phyloP scores from a whole-genome alignment of 2,329 filamentous ascomycete species.

The Monosporascus sp. region DNA sequence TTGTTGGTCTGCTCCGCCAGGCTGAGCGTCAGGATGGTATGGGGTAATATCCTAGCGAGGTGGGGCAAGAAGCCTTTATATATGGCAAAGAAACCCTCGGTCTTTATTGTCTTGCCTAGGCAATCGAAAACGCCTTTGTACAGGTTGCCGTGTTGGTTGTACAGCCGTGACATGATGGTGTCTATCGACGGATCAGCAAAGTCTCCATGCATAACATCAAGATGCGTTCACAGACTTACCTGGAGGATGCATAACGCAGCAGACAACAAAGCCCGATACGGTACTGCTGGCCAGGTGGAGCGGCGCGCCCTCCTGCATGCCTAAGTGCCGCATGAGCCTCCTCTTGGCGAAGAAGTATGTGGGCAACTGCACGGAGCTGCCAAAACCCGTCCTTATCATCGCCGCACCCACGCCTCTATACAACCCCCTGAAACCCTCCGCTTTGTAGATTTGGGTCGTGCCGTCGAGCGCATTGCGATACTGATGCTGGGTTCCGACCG shows the following conservation, averaged over 20 bases:
- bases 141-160: constrained; percentile 98
- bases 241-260: constrained; percentile 96
- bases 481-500: constrained; percentile 93
- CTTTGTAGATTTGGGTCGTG: constrained; percentile 68
- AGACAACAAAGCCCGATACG: constrained; percentile 90
- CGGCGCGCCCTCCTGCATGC: constrained; percentile 84
- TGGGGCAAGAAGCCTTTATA: constrained; percentile 98
- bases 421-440: constrained; percentile 74
- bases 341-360: constrained; percentile 98
- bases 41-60: constrained; percentile 86
- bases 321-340: constrained; percentile 72
- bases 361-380: constrained; percentile 90
- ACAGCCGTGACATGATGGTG: constrained; percentile 97
- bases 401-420: constrained; percentile 90
- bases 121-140: constrained; percentile 93
- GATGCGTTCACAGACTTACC: constrained; percentile 44
- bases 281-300: constrained; percentile 87
- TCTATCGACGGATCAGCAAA: constrained; percentile 43
- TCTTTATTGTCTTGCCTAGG: constrained; percentile 81
- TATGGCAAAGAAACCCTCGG: constrained; percentile 85
- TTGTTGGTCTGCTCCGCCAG: constrained; percentile 97
- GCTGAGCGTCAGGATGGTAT: constrained; percentile 89
- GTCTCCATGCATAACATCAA: background rate
- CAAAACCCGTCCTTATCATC: constrained; percentile 94
- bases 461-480: constrained; percentile 86